Evolutionary conservation across 495 filamentous ascomycete species (phyloP).

Genomic region (Hypoxylon fuscum): DNA sequence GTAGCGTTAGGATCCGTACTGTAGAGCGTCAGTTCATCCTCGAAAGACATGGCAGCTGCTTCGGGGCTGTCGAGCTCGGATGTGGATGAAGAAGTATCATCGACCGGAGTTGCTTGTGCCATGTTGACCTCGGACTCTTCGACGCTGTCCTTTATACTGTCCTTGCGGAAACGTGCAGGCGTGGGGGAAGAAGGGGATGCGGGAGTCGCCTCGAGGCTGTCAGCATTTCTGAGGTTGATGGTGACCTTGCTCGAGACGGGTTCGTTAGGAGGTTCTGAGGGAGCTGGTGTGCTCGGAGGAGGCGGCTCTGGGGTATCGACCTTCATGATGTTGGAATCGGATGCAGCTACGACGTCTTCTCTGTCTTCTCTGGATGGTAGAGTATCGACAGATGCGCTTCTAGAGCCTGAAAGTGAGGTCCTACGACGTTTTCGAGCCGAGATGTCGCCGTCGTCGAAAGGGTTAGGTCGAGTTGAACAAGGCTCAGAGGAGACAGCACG

Average conservation of each 20-base stretch:
- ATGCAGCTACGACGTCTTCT: slow-evolving; percentile 32
- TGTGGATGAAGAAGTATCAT: slow-evolving; percentile 47
- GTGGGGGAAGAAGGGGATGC: slow-evolving; percentile 59
- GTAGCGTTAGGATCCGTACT: slow-evolving; percentile 27
- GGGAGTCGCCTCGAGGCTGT: slow-evolving; percentile 49
- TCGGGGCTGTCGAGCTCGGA: slow-evolving; percentile 53
- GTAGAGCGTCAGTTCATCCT: slow-evolving; percentile 46
- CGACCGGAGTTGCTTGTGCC: slow-evolving; percentile 33
- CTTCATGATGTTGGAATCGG: slow-evolving; percentile 51
- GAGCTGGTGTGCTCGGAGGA: slow-evolving; percentile 50
- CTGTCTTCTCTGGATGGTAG: slow-evolving; percentile 40
- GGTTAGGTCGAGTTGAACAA: slow-evolving; percentile 65
- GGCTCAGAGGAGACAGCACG: slow-evolving; percentile 67
- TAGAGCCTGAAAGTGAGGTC: slow-evolving; percentile 52
- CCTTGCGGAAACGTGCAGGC: slow-evolving; percentile 35
- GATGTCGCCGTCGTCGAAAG: slow-evolving; percentile 62
- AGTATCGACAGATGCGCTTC: slow-evolving; percentile 54
- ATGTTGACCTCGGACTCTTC: slow-evolving; percentile 54
- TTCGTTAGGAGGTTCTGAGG: slow-evolving; percentile 44
- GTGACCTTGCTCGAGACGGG: slow-evolving; percentile 61
- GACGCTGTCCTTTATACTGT: slow-evolving; percentile 50
- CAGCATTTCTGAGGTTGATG: slow-evolving; percentile 60
- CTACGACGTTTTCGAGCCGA: slow-evolving; percentile 63
- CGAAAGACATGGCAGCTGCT: slow-evolving; percentile 44
- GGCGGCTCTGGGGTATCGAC: slow-evolving; percentile 49